Base-by-base conservation (phyloP, 1,284 basidiomycete species). In the Rhodotorula mucilaginosa region DNA sequence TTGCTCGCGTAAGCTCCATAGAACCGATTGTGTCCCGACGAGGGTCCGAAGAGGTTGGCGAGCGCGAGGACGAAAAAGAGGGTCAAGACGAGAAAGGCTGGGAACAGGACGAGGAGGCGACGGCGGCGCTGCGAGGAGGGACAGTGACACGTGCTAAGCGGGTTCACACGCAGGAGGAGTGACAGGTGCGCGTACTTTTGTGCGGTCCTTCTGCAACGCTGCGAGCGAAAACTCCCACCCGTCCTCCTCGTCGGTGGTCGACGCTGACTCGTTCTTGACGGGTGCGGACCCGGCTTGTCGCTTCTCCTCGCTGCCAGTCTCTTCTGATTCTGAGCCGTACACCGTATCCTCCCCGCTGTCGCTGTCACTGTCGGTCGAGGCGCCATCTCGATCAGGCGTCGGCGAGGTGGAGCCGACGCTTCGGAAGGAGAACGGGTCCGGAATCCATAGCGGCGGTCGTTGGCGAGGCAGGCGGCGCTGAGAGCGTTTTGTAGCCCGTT, bases 91-190 rank as follows among this genome's bases (percentile, higher is more conserved):
- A 65, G 60, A 3, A 18, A 21, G 16, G 56, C 48, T 5, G 56
- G 49, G 31, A 59, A 31, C n/a, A 52, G 16, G 59, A 54, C 19
- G 44, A 62, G 23, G n/a, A 65, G 64, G 7, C 61, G 39, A 16
- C 67, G 64, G 26, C 61, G 67, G 21, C 67, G 62, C 67, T 71
- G 56, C 15, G 54, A 26, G 8, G 49, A 51, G 8, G 49, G 49
- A 21, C 1, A 51, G 23, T 51, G 18, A 1, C 19, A 51, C 49
- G 18, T 51, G 49, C 16, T 18, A 49, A 7, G 10, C 52, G 26
- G 26, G n/a, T n/a, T 13, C 10, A 26, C 52, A 4, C 15, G 8
- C n/a, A 26, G 23, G 52, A 13, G n/a, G 16, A n/a, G 34, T 34
- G 34, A 34, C 34, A 34, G 34, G 7, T 39, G 39, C 39, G 39